Percentiles rank a stretch among this genome's conserved stretches.
These are phyloP conservation scores for Leishmania aethiopica DNA, from an alignment of 208 protist species.

Conservation along the genomic window DNA sequence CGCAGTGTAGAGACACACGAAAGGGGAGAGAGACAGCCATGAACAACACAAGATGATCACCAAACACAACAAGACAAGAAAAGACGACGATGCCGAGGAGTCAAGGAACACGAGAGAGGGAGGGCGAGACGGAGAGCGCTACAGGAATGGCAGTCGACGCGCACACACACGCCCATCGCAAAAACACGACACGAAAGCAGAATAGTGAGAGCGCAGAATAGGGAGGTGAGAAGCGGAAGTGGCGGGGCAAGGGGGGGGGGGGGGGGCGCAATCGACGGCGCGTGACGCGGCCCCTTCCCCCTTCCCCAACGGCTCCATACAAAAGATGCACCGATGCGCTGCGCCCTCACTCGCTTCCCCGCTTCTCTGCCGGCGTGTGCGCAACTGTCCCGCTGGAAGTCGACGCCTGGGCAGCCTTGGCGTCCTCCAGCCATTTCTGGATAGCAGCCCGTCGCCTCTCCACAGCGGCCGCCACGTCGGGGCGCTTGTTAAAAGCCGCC, in stretches of 20 bases:
- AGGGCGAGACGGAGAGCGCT: background rate
- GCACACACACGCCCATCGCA: background rate
- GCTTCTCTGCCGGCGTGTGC: background rate
- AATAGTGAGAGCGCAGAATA: background rate
- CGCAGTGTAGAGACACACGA: background rate
- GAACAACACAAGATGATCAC: background rate
- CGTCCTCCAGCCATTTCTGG: constrained; percentile 56
- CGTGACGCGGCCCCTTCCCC: background rate
- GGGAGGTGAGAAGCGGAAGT: background rate
- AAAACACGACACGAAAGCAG: background rate
- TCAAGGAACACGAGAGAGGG: background rate
- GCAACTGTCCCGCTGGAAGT: background rate
- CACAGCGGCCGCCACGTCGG: constrained; percentile 59
- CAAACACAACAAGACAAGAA: background rate
- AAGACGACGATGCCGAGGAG: background rate
- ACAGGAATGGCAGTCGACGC: background rate
- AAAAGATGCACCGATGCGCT: background rate
- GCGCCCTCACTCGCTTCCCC: background rate
- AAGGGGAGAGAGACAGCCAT: background rate
- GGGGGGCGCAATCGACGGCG: background rate
- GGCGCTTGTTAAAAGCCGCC: constrained; percentile 74
- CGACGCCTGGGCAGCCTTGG: constrained; percentile 32
- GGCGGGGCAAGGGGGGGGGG: too few relatives aligned
- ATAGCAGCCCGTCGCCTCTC: constrained; percentile 63
- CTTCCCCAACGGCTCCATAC: background rate